Percentiles rank a stretch among this genome's conserved stretches.
Conservation (phyloP, 805 yeast species). For the Wickerhamomyces rabaulensis region DNA sequence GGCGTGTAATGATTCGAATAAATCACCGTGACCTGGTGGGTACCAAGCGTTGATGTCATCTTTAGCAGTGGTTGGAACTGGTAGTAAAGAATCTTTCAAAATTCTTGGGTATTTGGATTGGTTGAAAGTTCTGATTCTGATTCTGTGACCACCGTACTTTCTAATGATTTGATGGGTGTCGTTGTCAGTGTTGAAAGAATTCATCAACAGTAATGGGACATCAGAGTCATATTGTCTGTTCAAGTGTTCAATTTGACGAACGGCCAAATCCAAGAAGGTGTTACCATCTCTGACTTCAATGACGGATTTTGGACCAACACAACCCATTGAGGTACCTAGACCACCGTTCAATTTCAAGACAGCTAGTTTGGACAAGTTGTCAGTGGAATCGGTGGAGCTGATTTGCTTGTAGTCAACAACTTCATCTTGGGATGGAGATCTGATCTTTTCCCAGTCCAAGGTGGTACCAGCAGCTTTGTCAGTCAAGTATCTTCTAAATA, state of each 20-base stretch:
- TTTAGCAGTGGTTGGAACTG: conserved; percentile 76
- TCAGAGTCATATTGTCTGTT: conserved; percentile 87
- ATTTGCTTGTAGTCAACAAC: conserved; percentile 73
- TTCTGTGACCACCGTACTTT: conserved; percentile 95
- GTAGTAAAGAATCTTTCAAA: conserved; percentile 89
- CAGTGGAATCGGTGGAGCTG: conserved; percentile 31
- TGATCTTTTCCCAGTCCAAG: conserved; percentile 92
- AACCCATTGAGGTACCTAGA: conserved; percentile 98
- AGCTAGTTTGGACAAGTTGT: conserved; percentile 71
- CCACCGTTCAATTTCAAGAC: conserved; percentile 98
- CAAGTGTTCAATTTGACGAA: conserved; percentile 93
- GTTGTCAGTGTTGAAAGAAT: conserved; percentile 94
- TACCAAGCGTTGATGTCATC: conserved; percentile 89
- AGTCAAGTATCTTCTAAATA: conserved; percentile 85
- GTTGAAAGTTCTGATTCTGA: conserved; percentile 91
- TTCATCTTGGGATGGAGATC: conserved; percentile 84
- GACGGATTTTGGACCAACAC: conserved; percentile 97
- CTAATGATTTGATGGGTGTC: conserved; percentile 94
- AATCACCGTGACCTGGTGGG: conserved; percentile 99
- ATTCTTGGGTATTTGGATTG: conserved; percentile 98
- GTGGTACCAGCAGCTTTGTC: conserved; percentile 85
- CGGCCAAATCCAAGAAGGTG: conserved; percentile 91
- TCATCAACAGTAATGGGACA: conserved; percentile 95
- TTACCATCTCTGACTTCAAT: conserved; percentile 99
- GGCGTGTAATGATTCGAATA: conserved; percentile 82